Conservation (phyloP, 1,139 yeast species). For the Blastobotrys persicus region DNA sequence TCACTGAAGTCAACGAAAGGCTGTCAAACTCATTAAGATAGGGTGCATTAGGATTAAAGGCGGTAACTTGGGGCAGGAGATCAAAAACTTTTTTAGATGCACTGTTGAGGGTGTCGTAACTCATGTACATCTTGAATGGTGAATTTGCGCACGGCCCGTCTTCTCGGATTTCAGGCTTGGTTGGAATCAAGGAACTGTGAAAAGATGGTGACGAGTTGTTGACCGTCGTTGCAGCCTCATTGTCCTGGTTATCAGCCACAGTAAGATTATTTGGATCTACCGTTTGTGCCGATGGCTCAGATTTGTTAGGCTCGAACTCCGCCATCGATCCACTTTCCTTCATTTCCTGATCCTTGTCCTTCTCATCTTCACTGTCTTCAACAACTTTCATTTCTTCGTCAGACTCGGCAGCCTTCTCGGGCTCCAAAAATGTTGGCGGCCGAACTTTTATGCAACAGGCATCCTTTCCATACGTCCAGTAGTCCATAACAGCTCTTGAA, state of each 20-base stretch:
- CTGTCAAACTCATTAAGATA: conserved; percentile 35
- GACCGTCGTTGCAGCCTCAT: not conserved
- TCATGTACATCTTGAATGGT: conserved; percentile 53
- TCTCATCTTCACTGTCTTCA: not conserved
- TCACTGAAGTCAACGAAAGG: conserved; percentile 34
- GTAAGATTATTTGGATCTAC: not conserved
- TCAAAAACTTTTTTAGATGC: conserved; percentile 33
- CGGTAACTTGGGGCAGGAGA: conserved; percentile 28
- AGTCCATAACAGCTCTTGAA: conserved; percentile 72
- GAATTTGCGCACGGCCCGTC: not conserved
- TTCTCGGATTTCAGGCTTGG: conserved; percentile 20
- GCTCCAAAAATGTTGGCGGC: conserved; percentile 38
- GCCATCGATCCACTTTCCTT: conserved; percentile 25
- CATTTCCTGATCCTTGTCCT: conserved; percentile 30
- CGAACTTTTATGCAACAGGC: conserved; percentile 57
- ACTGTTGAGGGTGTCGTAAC: conserved; percentile 51
- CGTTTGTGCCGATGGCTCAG: too few species aligned
- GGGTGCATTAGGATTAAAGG: conserved; percentile 27
- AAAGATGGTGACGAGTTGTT: not conserved
- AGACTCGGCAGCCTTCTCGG: conserved; percentile 12
- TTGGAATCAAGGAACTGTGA: conserved; percentile 5
- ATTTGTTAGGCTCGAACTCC: not conserved
- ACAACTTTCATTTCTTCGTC: conserved; percentile 5
- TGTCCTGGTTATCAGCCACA: not conserved
- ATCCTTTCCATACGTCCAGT: conserved; percentile 69